These are phyloP conservation scores for Claviceps citrina DNA, from an alignment of 2,329 filamentous ascomycete species.

Conservation along the genomic window DNA sequence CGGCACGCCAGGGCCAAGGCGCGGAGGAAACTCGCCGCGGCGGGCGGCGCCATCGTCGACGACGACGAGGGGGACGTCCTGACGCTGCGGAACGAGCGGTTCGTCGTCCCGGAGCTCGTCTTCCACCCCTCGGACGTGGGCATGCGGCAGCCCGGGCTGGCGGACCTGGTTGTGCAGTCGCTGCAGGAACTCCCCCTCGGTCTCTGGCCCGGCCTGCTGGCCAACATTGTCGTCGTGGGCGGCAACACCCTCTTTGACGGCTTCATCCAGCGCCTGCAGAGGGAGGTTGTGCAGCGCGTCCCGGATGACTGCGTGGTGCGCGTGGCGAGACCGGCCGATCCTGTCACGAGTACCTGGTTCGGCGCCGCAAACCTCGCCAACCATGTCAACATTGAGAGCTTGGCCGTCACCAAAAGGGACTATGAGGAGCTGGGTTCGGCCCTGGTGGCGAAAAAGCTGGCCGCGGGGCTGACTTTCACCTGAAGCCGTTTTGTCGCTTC, in stretches of 20 bases:
- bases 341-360: conserved; percentile 68
- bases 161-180: conserved; percentile 69
- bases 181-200: conserved; percentile 62
- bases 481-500: background rate
- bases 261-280: conserved; percentile 64
- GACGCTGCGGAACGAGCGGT: conserved; percentile 81
- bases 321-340: conserved; percentile 53
- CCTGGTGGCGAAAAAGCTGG: conserved; percentile 63
- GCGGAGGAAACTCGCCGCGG: conserved; percentile 26
- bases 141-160: conserved; percentile 66
- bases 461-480: conserved; percentile 10
- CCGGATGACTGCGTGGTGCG: conserved; percentile 66
- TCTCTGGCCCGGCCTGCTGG: conserved; percentile 66
- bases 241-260: conserved; percentile 69
- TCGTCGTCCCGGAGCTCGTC: conserved; percentile 74
- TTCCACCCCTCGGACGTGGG: conserved; percentile 80
- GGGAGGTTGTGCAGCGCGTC: conserved; percentile 55
- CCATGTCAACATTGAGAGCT: conserved; percentile 48
- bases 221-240: conserved; percentile 79
- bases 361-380: conserved; percentile 67
- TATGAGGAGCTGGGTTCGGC: conserved; percentile 73
- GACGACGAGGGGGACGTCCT: conserved; percentile 66
- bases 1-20: conserved; percentile 40
- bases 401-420: conserved; percentile 72
- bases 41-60: conserved; percentile 36